Evolutionary conservation across 345 rosid genomes (phyloP).

Genomic region (Barbarea vulgaris): DNA sequence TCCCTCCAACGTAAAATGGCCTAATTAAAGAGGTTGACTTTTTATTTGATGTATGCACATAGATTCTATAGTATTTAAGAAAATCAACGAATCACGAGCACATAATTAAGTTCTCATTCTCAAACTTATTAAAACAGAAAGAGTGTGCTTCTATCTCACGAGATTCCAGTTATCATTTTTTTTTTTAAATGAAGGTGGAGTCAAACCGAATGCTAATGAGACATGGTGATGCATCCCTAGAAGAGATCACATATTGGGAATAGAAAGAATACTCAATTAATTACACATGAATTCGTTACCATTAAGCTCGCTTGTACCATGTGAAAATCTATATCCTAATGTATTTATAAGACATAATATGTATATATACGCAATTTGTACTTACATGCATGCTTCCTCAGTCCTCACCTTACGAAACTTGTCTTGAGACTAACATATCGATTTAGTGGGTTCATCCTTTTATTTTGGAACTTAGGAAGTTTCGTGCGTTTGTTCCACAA

Average conservation of each 20-base stretch:
- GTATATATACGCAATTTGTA: constrained; percentile 18
- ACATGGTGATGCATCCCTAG: constrained; percentile 38
- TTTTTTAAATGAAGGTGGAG: constrained; percentile 1
- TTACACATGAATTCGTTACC: constrained; percentile 31
- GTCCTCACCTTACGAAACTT: constrained; percentile 32
- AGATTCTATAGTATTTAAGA: background rate
- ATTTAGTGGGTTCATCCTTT: background rate
- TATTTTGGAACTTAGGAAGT: background rate
- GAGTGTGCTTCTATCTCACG: constrained; percentile 27
- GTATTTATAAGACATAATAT: constrained; percentile 12
- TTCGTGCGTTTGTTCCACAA: constrained; percentile 1
- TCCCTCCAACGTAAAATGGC: constrained; percentile 20
- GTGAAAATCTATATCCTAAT: constrained; percentile 24
- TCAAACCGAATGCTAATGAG: constrained; percentile 28
- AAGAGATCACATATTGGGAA: constrained; percentile 35
- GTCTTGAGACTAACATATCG: constrained; percentile 16
- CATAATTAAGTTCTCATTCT: constrained; percentile 5
- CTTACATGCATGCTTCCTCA: constrained; percentile 5
- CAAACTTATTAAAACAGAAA: constrained; percentile 11
- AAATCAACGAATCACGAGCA: constrained; percentile 23
- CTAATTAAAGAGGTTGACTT: constrained; percentile 28
- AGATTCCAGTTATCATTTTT: constrained; percentile 19
- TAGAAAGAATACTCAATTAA: background rate
- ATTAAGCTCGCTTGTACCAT: constrained; percentile 36
- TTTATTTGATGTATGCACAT: constrained; percentile 1